These are phyloP conservation scores for Hymenoscyphus scutula DNA, from an alignment of 2,329 filamentous ascomycete species.

Conservation along the genomic window DNA sequence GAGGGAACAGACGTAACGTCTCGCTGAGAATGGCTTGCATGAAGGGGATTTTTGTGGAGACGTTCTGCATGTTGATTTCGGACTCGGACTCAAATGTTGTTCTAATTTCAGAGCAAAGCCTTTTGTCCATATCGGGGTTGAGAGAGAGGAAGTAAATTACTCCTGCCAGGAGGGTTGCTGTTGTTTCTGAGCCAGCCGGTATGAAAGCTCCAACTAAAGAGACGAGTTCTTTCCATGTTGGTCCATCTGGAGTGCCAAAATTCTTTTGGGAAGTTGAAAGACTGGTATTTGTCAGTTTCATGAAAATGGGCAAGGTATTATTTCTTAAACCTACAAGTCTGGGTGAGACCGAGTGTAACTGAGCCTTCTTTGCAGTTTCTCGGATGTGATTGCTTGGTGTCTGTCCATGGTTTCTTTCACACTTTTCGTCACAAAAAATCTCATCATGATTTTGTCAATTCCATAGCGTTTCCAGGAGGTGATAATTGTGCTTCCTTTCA, in stretches of 20 bases:
- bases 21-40: slow-evolving; percentile 14
- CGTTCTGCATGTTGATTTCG: neutral
- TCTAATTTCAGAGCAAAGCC: slow-evolving; percentile 41
- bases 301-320: neutral
- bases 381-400: neutral
- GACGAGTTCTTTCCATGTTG: slow-evolving; percentile 13
- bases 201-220: slow-evolving; percentile 13
- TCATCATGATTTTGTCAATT: neutral
- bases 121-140: slow-evolving; percentile 35
- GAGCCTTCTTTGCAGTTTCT: neutral
- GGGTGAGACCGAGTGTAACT: neutral
- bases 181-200: slow-evolving; percentile 20
- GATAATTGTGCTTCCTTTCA: neutral
- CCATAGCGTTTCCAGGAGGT: slow-evolving; percentile 2
- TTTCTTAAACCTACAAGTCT: neutral
- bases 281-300: neutral
- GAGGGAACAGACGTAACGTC: slow-evolving; percentile 13
- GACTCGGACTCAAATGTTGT: slow-evolving; percentile 33
- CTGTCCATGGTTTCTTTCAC: neutral
- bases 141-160: slow-evolving; percentile 26
- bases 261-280: slow-evolving; percentile 1
- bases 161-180: slow-evolving; percentile 20
- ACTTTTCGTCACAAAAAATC: neutral
- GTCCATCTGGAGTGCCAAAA: slow-evolving; percentile 1
- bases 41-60: slow-evolving; percentile 10